Base-by-base conservation (phyloP, 805 yeast genomes). In the Starmerella powellii region DNA sequence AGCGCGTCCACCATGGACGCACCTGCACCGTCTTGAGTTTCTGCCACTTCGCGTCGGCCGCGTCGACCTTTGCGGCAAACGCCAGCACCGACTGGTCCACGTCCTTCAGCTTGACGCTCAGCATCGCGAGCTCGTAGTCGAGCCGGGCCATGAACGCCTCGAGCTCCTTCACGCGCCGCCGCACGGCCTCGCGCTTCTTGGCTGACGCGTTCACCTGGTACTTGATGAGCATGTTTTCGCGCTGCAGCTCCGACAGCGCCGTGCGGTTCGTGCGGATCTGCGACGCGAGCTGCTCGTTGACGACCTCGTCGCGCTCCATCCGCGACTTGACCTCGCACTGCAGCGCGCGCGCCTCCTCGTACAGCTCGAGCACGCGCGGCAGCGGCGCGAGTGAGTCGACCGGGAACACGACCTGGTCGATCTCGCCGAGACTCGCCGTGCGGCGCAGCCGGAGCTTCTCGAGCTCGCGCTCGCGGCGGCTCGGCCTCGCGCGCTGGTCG, bases 51-150 rank as follows among this genome's bases (percentile, higher is more conserved):
- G 34, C 11, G 28, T 67, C 71, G 35, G 68, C 45, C 4, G 47
- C 40, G 17, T 51, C 60, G 29, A 68, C 65, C 48, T 65, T 63
- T 15, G 52, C 34, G 8, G 57, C 62, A 58, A 74, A 73, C 29
- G 66, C 56, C 35, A 66, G 62, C 42, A 74, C 67, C 34, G 76
- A 68, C 21, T 76, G 77, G 51, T 78, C 82, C 6, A 80, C 78
- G 51, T 81, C 91, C 34, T 73, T 68, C 36, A 81, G 69, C 50
- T 80, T 76, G 18, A 72, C 69, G 26, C 69, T 69, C 24, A 81
- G 58, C 32, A 77, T 62, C 17, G 80, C 61, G 34, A 76, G 63
- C 54, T 81, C 88, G 56, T 81, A 81, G 50, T 74, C 73, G 38
- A 81, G 65, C 2, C 56, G 51, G 18, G 82, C 76, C 27, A 73